These are phyloP conservation scores for Kitagawia praeruptora DNA, from an alignment of 129 eudicot species.

Conservation along the genomic window DNA sequence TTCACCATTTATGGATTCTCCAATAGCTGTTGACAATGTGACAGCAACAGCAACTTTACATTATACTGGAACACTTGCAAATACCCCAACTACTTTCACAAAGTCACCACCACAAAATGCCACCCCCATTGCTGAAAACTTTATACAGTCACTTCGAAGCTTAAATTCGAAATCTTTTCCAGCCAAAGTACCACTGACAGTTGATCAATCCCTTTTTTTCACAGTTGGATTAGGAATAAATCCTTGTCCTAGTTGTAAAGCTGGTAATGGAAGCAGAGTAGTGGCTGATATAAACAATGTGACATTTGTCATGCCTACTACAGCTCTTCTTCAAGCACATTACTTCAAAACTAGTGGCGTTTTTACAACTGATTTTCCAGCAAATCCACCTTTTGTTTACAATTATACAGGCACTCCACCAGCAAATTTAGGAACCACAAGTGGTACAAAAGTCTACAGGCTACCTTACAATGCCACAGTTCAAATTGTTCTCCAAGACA, in stretches of 20 bases:
- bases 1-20: conserved; percentile 69
- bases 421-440: conserved; percentile 35
- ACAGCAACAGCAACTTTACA: conserved; percentile 69
- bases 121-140: conserved; percentile 58
- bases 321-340: conserved; percentile 65
- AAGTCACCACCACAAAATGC: conserved; percentile 55
- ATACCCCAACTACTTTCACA: conserved; percentile 37
- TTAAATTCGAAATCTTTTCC: conserved; percentile 56
- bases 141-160: conserved; percentile 52
- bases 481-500: conserved; percentile 64
- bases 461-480: conserved; percentile 57
- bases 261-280: conserved; percentile 59
- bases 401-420: conserved; percentile 57
- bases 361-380: conserved; percentile 78
- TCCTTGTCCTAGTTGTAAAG: conserved; percentile 60
- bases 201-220: conserved; percentile 67
- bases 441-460: conserved; percentile 57
- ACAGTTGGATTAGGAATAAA: conserved; percentile 60
- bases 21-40: conserved; percentile 58
- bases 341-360: conserved; percentile 52
- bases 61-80: conserved; percentile 47
- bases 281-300: conserved; percentile 67
- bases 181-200: conserved; percentile 52
- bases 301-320: conserved; percentile 70
- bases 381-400: conserved; percentile 45